A percentile compares a stretch with the other conserved stretches of the same genome.
Evolutionary conservation across 129 eudicot species (phyloP).

Genomic region (Arctium lappa): DNA sequence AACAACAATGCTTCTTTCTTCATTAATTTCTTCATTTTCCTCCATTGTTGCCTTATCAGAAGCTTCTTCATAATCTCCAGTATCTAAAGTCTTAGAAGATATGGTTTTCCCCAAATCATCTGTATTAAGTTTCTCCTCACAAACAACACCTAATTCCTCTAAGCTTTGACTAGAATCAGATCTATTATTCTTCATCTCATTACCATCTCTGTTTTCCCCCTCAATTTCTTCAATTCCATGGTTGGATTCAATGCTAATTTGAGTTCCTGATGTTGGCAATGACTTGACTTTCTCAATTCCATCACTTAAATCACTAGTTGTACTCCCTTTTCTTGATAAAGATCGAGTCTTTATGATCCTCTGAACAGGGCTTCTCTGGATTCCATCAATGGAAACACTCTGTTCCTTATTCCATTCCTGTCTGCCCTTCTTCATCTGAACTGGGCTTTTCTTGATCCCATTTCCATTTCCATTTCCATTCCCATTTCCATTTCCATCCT

Average conservation of each 20-base stretch:
- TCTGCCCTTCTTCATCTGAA: conserved; percentile 41
- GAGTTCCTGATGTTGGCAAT: neutral
- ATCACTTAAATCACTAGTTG: conserved; percentile 9
- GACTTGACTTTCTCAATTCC: conserved; percentile 25
- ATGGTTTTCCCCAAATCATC: conserved; percentile 17
- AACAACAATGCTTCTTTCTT: conserved; percentile 45
- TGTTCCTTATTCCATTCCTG: conserved; percentile 24
- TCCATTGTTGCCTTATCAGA: conserved; percentile 14
- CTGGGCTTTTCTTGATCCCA: conserved; percentile 43
- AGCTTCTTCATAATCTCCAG: conserved; percentile 29
- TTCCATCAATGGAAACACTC: conserved; percentile 32
- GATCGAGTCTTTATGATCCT: conserved; percentile 23
- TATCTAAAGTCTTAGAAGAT: conserved; percentile 2
- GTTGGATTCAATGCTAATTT: conserved; percentile 12
- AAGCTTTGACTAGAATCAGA: conserved; percentile 35
- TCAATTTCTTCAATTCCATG: conserved; percentile 20
- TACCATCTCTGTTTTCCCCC: conserved; percentile 26
- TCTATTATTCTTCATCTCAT: conserved; percentile 24
- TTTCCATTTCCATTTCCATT: conserved; percentile 40
- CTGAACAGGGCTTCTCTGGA: conserved; percentile 34
- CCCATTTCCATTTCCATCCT: conserved; percentile 42
- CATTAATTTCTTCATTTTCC: conserved; percentile 32
- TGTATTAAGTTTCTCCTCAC: conserved; percentile 52
- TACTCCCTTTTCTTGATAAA: conserved; percentile 30
- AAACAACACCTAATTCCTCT: conserved; percentile 31